phyloP scores from a whole-genome alignment of 768 basidiomycete species.

The Candolleomyces eurysporus region DNA sequence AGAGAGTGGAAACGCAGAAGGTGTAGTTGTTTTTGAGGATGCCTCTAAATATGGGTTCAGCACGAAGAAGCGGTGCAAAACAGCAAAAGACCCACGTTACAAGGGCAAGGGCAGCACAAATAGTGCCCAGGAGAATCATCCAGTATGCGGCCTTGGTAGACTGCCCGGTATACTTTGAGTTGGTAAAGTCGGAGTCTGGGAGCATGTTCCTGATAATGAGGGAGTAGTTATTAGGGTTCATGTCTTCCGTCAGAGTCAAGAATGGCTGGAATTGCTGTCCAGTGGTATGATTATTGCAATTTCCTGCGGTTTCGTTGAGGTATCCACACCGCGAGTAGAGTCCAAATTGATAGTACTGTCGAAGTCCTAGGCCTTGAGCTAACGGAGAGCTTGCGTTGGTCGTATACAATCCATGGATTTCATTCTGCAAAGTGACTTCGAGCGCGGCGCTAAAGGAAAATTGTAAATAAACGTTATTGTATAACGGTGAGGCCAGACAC shows the following conservation, averaged over 20 bases:
- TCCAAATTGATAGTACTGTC: slow-evolving; percentile 75
- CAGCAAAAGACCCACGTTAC: slow-evolving; percentile 50
- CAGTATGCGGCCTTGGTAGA: slow-evolving; percentile 72
- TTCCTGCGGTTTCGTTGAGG: slow-evolving; percentile 54
- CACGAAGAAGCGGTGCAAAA: slow-evolving; percentile 6
- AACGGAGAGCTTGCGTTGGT: slow-evolving; percentile 63
- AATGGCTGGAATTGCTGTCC: slow-evolving; percentile 67
- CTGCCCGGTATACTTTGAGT: slow-evolving; percentile 60
- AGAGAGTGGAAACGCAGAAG: slow-evolving; percentile 65
- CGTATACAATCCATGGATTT: slow-evolving; percentile 65
- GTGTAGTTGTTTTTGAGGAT: slow-evolving; percentile 60
- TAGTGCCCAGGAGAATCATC: slow-evolving; percentile 69
- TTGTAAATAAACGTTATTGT: background rate
- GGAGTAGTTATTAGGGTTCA: slow-evolving; percentile 57
- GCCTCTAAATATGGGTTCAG: slow-evolving; percentile 47
- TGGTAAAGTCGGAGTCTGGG: slow-evolving; percentile 40
- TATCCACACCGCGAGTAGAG: slow-evolving; percentile 80
- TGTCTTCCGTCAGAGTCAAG: slow-evolving; percentile 61
- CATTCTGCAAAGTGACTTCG: slow-evolving; percentile 48
- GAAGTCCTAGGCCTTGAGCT: slow-evolving; percentile 52
- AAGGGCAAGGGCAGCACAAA: slow-evolving; percentile 63
- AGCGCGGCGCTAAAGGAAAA: slow-evolving; percentile 47
- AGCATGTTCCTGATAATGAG: slow-evolving; percentile 54
- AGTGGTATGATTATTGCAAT: slow-evolving; percentile 59
- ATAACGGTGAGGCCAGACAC: slow-evolving; percentile 16